A percentile compares a stretch with the other conserved stretches of the same genome.
phyloP scores from a whole-genome alignment of 257 asterid genomes.

The Nicotiana knightiana region DNA sequence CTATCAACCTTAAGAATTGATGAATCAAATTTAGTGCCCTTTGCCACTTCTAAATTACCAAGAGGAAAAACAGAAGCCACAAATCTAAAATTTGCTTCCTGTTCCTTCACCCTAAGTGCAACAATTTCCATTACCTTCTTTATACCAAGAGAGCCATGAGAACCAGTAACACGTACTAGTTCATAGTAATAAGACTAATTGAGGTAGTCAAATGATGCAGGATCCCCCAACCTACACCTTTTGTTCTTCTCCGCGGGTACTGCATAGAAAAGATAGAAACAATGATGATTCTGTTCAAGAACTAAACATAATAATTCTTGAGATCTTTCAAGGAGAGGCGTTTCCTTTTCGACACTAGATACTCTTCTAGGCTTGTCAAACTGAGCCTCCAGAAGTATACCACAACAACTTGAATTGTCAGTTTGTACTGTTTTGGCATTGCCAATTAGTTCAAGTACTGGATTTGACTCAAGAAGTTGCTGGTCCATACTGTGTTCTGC shows the following conservation, averaged over 20 bases:
- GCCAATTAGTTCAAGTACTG: conserved; percentile 88
- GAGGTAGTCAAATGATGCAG: conserved; percentile 71
- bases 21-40: conserved; percentile 68
- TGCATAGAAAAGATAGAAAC: conserved; percentile 86
- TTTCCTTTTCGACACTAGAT: conserved; percentile 88
- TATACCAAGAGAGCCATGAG: conserved; percentile 76
- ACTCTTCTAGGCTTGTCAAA: conserved; percentile 75
- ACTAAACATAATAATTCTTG: conserved; percentile 89
- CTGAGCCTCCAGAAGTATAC: conserved; percentile 81
- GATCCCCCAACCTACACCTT: conserved; percentile 63
- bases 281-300: conserved; percentile 85
- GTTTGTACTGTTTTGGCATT: conserved; percentile 89
- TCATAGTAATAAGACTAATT: conserved; percentile 71
- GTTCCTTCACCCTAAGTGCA: conserved; percentile 76
- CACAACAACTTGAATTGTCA: conserved; percentile 84
- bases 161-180: conserved; percentile 69
- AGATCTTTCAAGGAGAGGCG: conserved; percentile 86
- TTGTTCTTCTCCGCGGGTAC: conserved; percentile 81
- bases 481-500: neutral
- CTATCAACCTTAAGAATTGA: conserved; percentile 56
- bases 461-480: conserved; percentile 63
- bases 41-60: conserved; percentile 70
- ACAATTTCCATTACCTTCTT: conserved; percentile 90
- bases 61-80: conserved; percentile 81
- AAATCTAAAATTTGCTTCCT: conserved; percentile 87